Conservation (phyloP, 176 grass and related monocot genomes). For the Alloteropsis semialata region DNA sequence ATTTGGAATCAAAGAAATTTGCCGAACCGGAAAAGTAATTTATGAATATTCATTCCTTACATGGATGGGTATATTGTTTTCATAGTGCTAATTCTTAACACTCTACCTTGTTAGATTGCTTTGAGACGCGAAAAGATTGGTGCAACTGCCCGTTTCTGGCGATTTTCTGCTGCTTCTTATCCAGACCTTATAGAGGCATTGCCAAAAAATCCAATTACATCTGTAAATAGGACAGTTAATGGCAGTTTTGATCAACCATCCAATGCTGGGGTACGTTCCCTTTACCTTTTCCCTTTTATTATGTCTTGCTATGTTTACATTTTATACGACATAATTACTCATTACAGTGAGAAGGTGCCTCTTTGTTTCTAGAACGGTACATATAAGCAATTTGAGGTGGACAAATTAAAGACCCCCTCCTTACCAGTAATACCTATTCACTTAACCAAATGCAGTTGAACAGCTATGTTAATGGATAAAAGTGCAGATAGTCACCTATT, state of each 20-base stretch:
- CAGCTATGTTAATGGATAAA: background rate
- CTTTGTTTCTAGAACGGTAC: background rate
- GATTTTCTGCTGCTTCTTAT: slow-evolving; percentile 93
- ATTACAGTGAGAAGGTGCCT: background rate
- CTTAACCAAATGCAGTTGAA: slow-evolving; percentile 1
- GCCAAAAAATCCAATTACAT: slow-evolving; percentile 43
- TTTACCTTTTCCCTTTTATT: slow-evolving; percentile 9
- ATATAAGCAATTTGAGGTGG: slow-evolving; percentile 4
- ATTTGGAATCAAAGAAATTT: slow-evolving; percentile 94
- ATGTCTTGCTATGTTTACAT: background rate
- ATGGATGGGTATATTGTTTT: slow-evolving; percentile 4
- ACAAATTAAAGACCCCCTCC: background rate
- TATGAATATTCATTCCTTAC: slow-evolving; percentile 17
- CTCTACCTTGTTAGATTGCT: slow-evolving; percentile 66
- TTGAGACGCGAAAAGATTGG: slow-evolving; percentile 90
- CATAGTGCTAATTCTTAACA: slow-evolving; percentile 12
- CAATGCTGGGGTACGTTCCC: slow-evolving; percentile 44
- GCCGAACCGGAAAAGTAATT: slow-evolving; percentile 85
- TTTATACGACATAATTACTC: slow-evolving; percentile 6
- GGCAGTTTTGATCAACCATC: slow-evolving; percentile 50
- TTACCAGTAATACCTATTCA: background rate
- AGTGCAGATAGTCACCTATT: background rate
- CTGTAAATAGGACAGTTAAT: slow-evolving; percentile 39
- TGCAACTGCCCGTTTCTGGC: slow-evolving; percentile 89
- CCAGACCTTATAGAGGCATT: slow-evolving; percentile 61